These are phyloP conservation scores for Cupressus sempervirens DNA, from an alignment of 75 land plant genomes.

Conservation along the genomic window DNA sequence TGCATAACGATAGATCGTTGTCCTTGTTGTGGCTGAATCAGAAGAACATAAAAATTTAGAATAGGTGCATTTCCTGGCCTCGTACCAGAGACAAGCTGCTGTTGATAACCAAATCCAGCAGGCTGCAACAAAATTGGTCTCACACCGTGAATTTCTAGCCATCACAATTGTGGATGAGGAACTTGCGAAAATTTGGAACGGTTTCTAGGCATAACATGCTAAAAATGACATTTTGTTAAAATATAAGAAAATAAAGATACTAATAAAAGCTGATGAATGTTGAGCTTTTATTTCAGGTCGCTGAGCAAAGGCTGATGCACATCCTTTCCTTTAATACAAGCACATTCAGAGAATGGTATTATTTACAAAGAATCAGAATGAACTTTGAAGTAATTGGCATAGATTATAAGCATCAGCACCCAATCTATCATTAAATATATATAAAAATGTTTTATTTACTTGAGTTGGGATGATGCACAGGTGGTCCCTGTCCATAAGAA, in stretches of 20 bases:
- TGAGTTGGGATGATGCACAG: conserved; percentile 78
- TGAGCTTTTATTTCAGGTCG: too few species aligned
- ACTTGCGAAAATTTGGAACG: neutral
- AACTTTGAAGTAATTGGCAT: neutral
- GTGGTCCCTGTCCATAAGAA: conserved; percentile 56
- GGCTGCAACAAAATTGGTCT: conserved; percentile 29
- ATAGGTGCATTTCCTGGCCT: too few species aligned
- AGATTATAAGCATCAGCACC: neutral
- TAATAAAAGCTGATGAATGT: too few species aligned
- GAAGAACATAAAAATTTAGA: conserved; percentile 75
- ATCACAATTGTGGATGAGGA: neutral
- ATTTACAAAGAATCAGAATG: neutral
- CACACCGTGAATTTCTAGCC: neutral
- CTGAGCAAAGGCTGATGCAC: neutral
- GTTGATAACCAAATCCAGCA: conserved; percentile 91
- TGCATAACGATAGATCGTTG: conserved; percentile 70
- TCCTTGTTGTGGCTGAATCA: conserved; percentile 67
- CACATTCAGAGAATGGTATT: too few species aligned
- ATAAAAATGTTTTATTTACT: conserved; percentile 19
- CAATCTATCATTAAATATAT: neutral
- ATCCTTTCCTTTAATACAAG: neutral
- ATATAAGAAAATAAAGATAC: neutral
- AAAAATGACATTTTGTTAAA: neutral
- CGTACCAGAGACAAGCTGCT: conserved; percentile 78
- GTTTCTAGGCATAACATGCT: neutral